Conservation (phyloP, 169 alveolate species). For the Amoebophrya sp. region DNA sequence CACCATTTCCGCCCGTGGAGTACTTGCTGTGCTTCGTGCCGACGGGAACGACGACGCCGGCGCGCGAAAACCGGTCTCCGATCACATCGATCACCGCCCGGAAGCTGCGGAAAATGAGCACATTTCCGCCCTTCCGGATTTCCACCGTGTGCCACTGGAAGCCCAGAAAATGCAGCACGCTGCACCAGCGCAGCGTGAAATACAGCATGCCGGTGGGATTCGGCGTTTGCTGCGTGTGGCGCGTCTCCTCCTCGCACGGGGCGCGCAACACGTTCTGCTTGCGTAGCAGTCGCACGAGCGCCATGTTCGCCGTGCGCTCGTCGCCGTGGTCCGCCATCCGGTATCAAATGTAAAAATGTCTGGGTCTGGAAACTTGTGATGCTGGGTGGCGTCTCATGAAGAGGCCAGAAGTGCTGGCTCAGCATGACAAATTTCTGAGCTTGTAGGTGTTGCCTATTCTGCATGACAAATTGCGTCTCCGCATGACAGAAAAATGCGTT, state of each 20-base stretch:
- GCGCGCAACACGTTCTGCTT: not conserved
- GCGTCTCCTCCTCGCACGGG: not conserved
- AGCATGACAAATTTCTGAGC: too few species aligned
- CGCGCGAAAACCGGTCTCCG: not conserved
- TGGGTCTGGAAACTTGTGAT: too few species aligned
- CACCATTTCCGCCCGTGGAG: too few species aligned
- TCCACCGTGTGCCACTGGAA: not conserved
- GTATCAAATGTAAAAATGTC: too few species aligned
- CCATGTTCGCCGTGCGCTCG: not conserved
- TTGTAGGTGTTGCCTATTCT: too few species aligned
- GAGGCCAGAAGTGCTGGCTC: too few species aligned
- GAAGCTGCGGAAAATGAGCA: not conserved
- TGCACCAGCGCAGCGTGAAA: not conserved
- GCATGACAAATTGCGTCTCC: too few species aligned
- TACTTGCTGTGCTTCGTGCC: too few species aligned
- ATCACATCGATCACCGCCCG: not conserved
- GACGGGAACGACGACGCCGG: too few species aligned
- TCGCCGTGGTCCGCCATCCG: constrained; percentile 17
- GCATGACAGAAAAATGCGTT: too few species aligned
- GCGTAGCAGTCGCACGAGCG: not conserved
- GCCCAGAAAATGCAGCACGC: not conserved
- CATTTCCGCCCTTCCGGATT: not conserved
- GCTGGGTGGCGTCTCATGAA: too few species aligned
- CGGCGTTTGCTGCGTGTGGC: constrained; percentile 20
- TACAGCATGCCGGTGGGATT: not conserved